Evolutionary conservation across 1,284 basidiomycete genomes (phyloP), one percentile per base, ranked within the genome.

Genomic region (Pascua guehoae): DNA sequence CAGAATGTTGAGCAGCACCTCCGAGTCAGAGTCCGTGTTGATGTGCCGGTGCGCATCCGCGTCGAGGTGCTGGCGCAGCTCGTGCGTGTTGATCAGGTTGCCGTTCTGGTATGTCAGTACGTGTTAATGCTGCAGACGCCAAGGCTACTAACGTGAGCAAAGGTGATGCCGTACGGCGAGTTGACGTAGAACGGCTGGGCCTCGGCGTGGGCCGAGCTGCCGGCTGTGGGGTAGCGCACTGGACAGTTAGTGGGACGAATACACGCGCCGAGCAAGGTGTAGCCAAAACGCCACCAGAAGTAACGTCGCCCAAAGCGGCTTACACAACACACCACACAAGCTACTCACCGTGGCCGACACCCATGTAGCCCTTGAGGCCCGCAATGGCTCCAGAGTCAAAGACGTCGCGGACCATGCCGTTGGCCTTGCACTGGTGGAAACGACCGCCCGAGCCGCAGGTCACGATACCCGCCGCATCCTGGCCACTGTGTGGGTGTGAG

Each of bases 101-200:
- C 96, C 96, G 79, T 99, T 99, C 92, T 97, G 70, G 46, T 32
- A 15, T 36, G 40, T 53, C 41, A 53, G 52, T 18, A 46, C 32
- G 12, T 12, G 32, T 17, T 8, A 43, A 42, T 49, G 40, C 7
- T 14, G 12, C 17, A 32, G 17, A 10, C 43, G 17, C 10, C 44
- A 12, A 45, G 18, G 32, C 12, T 10, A 80, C 88, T 66, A 72
- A 93, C 93, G 82, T 99, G 96, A 39, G 91, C 95, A 74, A 99
- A 90, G 59, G 94, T 91, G 72, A 99, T 97, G 56, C 96, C 96
- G 58, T 75, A 75, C 10, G 96, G 96, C 17, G 92, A 95, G 81
- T 98, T 98, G 69, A 99, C 96, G 77, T 99, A 99, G 83, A 99
- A 99, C 2, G 96, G 96, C 74, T 99, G 96, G 5, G 96, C 94